Percentiles rank a stretch among this genome's conserved stretches.
Evolutionary conservation across 2,329 filamentous ascomycete species (phyloP).

Genomic region (Grosmannia serpens): DNA sequence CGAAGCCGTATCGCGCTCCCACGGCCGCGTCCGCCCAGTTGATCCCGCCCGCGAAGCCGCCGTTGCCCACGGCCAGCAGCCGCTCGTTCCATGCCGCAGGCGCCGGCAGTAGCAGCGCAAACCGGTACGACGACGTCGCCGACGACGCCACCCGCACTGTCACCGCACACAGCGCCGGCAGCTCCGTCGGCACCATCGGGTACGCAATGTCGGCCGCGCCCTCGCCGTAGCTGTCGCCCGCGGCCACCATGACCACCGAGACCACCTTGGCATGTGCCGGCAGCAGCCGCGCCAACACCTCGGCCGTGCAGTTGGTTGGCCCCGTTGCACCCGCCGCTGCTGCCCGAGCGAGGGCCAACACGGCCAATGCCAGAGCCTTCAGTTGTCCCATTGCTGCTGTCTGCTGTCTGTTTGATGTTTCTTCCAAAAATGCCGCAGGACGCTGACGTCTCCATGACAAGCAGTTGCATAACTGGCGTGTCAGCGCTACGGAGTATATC

Average conservation of each 20-base stretch:
- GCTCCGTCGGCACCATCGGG: slow-evolving; percentile 22
- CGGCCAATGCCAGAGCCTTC: no score
- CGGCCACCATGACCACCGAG: slow-evolving; percentile 20
- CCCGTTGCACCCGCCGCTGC: no score
- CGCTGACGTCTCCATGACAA: no score
- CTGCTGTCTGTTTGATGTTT: no score
- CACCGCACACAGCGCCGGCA: slow-evolving; percentile 27
- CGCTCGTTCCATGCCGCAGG: slow-evolving; percentile 24
- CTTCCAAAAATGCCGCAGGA: no score
- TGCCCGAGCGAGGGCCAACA: no score
- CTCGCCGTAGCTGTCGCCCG: slow-evolving; percentile 25
- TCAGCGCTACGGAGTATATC: no score
- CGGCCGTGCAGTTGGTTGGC: no score
- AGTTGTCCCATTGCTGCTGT: no score
- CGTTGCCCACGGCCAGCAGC: slow-evolving; percentile 26
- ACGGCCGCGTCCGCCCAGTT: slow-evolving; percentile 20
- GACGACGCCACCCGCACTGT: slow-evolving; percentile 22
- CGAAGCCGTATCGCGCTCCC: slow-evolving; percentile 26
- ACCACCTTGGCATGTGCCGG: slow-evolving; percentile 19
- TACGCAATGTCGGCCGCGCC: slow-evolving; percentile 21
- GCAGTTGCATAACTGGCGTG: no score
- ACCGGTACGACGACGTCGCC: slow-evolving; percentile 20
- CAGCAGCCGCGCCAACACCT: no score
- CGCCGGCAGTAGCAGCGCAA: slow-evolving; percentile 28
- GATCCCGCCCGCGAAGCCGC: slow-evolving; percentile 24